Percentiles rank a stretch among this genome's conserved stretches.
Evolutionary conservation across 2,329 filamentous ascomycete genomes (phyloP).

Genomic region (Botryotinia calthae): DNA sequence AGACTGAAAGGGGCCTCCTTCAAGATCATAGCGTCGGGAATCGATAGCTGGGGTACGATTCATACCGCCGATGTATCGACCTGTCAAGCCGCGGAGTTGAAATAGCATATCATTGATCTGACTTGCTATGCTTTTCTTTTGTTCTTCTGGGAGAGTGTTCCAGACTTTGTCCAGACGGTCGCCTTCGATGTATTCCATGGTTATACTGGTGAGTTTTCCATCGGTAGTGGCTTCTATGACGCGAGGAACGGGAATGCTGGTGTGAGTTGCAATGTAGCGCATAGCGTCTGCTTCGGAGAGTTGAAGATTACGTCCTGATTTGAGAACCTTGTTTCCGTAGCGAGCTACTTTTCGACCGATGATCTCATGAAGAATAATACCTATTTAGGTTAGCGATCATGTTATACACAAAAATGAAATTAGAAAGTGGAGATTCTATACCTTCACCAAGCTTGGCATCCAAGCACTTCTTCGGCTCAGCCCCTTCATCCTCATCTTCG

Average conservation of each 20-base stretch:
- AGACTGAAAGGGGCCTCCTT: conserved; percentile 21
- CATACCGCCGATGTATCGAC: conserved; percentile 22
- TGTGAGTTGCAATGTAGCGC: conserved; percentile 43
- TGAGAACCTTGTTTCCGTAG: conserved; percentile 23
- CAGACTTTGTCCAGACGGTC: conserved; percentile 23
- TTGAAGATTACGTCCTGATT: conserved; percentile 24
- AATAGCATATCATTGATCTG: conserved; percentile 23
- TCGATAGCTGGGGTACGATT: conserved; percentile 22
- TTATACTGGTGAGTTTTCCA: conserved; percentile 15
- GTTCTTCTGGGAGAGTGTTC: conserved; percentile 18
- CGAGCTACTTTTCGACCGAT: conserved; percentile 20
- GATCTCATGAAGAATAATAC: conserved; percentile 19
- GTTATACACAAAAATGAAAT: neutral
- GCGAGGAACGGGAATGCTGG: conserved; percentile 46
- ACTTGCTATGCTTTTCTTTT: conserved; percentile 16
- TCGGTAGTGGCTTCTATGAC: conserved; percentile 37
- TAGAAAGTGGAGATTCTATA: neutral
- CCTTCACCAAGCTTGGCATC: conserved; percentile 19
- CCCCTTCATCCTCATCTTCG: conserved; percentile 1
- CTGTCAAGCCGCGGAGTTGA: conserved; percentile 22
- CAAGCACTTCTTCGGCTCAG: conserved; percentile 13
- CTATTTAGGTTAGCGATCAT: conserved; percentile 10
- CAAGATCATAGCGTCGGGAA: conserved; percentile 19
- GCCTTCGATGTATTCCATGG: conserved; percentile 25
- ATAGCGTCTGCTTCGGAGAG: conserved; percentile 44